Evolutionary conservation across 139 green algal species (phyloP).

Genomic region (Gonium pectorale): DNA sequence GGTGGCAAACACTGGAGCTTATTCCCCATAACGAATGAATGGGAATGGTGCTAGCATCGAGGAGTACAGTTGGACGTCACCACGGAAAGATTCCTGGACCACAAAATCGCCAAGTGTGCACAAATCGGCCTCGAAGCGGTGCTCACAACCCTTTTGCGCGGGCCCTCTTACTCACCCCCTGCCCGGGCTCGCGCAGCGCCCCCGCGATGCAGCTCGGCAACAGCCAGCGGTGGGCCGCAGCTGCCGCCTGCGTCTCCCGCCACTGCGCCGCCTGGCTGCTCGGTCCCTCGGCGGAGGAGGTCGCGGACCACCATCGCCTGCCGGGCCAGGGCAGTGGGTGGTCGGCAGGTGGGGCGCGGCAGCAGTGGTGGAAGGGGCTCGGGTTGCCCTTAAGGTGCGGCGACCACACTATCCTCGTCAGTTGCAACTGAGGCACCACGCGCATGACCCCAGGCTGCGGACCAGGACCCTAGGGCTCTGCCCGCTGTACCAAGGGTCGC

Average conservation of each 20-base stretch:
- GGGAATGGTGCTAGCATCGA: not conserved
- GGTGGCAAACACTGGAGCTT: not conserved
- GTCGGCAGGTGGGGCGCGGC: not conserved
- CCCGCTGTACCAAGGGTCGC: no score
- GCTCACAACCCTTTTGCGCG: not conserved
- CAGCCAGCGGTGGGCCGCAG: slow-evolving; percentile 52
- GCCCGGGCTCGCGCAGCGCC: slow-evolving; percentile 12
- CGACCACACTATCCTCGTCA: not conserved
- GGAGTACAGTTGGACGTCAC: not conserved
- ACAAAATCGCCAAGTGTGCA: no score
- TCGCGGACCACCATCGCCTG: slow-evolving; percentile 61
- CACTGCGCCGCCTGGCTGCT: slow-evolving; percentile 19
- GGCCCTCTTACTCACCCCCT: not conserved
- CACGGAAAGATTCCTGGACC: no score
- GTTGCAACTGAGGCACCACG: not conserved
- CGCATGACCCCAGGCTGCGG: not conserved
- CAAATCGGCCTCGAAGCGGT: not conserved
- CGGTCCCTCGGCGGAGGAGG: slow-evolving; percentile 48
- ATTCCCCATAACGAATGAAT: not conserved
- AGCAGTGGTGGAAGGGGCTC: not conserved
- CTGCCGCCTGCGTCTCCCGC: not conserved
- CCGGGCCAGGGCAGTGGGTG: not conserved
- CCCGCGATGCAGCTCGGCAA: slow-evolving; percentile 53
- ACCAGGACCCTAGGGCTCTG: not conserved
- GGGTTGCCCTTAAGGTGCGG: not conserved